These are phyloP conservation scores for Sporodiniella umbellata DNA, from an alignment of 371 early-diverging fungal species.

Conservation along the genomic window DNA sequence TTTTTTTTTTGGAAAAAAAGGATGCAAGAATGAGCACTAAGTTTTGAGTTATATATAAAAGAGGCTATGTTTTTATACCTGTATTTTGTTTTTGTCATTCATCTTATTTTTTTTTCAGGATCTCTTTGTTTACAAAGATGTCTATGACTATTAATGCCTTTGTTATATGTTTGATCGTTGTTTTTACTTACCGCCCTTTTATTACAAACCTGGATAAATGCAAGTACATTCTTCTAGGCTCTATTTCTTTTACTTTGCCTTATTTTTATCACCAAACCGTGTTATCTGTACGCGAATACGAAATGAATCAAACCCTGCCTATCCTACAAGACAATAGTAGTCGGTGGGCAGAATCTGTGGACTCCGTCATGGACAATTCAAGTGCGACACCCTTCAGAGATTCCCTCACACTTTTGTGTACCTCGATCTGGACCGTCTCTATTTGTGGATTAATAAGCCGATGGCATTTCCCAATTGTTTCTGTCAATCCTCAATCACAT, in stretches of 20 bases:
- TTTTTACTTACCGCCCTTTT: slow-evolving; percentile 39
- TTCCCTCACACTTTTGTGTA: slow-evolving; percentile 35
- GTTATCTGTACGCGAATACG: slow-evolving; percentile 21
- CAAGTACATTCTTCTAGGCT: slow-evolving; percentile 31
- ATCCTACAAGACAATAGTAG: no score
- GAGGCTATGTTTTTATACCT: no score
- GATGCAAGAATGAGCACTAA: neutral
- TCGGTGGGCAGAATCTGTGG: no score
- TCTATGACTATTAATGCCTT: slow-evolving; percentile 36
- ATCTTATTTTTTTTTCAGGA: neutral
- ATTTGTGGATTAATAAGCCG: slow-evolving; percentile 25
- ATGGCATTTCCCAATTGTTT: slow-evolving; percentile 35
- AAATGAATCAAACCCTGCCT: slow-evolving; percentile 7
- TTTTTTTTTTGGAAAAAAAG: no score
- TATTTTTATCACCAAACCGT: slow-evolving; percentile 24
- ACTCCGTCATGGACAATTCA: neutral
- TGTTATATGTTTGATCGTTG: slow-evolving; percentile 23
- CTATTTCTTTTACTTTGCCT: slow-evolving; percentile 36
- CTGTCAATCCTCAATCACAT: slow-evolving; percentile 20
- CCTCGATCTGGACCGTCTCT: slow-evolving; percentile 32
- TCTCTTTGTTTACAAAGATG: slow-evolving; percentile 3
- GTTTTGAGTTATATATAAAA: neutral
- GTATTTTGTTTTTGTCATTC: neutral
- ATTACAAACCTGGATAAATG: slow-evolving; percentile 29
- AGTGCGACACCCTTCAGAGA: slow-evolving; percentile 5